These are phyloP conservation scores for Castanospermum australe DNA, from an alignment of 306 rosid species.

Conservation along the genomic window DNA sequence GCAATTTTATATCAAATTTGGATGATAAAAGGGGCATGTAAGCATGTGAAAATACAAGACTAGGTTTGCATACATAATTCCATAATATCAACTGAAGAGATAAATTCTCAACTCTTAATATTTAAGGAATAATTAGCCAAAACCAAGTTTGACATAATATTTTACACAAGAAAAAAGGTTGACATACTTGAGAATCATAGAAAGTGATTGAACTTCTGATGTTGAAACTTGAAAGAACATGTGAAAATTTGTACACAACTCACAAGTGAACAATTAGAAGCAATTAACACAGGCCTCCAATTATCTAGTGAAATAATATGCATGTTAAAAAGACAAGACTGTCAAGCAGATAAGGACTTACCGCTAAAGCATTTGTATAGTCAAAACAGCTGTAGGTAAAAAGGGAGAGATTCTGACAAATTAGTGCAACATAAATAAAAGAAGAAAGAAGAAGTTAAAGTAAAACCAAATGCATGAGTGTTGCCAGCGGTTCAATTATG, in stretches of 20 bases:
- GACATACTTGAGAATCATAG: background rate
- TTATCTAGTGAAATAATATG: background rate
- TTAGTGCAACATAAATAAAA: slow-evolving; percentile 29
- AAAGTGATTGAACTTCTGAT: slow-evolving; percentile 5
- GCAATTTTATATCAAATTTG: background rate
- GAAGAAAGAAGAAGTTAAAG: background rate
- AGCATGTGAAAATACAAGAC: background rate
- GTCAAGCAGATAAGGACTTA: slow-evolving; percentile 41
- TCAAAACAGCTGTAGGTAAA: slow-evolving; percentile 82
- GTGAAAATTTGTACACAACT: background rate
- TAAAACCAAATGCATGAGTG: background rate
- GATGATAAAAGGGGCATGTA: background rate
- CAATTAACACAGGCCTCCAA: background rate
- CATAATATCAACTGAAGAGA: background rate
- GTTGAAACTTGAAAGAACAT: background rate
- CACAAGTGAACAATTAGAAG: background rate
- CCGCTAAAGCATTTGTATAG: slow-evolving; percentile 94
- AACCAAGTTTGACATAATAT: background rate
- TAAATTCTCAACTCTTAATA: background rate
- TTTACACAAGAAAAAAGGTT: background rate
- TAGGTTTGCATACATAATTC: background rate
- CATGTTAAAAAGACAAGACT: slow-evolving; percentile 7
- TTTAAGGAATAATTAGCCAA: background rate
- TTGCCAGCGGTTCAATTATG: background rate
- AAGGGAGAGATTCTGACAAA: background rate